These are phyloP conservation scores for Scheffersomyces cryptocercus DNA, from an alignment of 1,139 yeast species.

Conservation along the genomic window DNA sequence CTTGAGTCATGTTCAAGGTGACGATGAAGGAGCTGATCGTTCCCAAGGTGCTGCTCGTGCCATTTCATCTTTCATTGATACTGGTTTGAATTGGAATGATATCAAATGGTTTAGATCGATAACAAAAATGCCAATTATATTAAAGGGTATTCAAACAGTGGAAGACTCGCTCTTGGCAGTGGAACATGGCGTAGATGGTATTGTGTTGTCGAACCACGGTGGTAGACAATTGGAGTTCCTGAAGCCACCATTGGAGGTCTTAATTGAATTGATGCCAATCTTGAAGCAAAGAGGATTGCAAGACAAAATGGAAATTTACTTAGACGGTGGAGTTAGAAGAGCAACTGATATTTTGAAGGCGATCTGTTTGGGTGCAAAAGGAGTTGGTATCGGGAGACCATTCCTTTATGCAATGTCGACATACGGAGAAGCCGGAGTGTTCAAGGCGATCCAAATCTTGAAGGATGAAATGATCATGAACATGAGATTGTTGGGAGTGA, in stretches of 20 bases:
- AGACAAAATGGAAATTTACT: slow-evolving; percentile 52
- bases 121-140: slow-evolving; percentile 64
- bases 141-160: slow-evolving; percentile 72
- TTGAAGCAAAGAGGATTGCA: slow-evolving; percentile 46
- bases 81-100: slow-evolving; percentile 66
- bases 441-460: slow-evolving; percentile 71
- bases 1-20: slow-evolving; percentile 56
- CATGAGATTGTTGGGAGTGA: slow-evolving; percentile 85
- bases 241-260: slow-evolving; percentile 66
- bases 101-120: slow-evolving; percentile 56
- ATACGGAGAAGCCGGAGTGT: slow-evolving; percentile 79
- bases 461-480: slow-evolving; percentile 83
- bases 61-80: slow-evolving; percentile 74
- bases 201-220: slow-evolving; percentile 71
- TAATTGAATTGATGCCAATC: slow-evolving; percentile 62
- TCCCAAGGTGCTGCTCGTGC: slow-evolving; percentile 89
- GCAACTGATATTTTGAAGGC: slow-evolving; percentile 70
- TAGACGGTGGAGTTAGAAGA: slow-evolving; percentile 72
- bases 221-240: slow-evolving; percentile 73
- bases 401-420: slow-evolving; percentile 71
- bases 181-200: slow-evolving; percentile 62
- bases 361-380: slow-evolving; percentile 66
- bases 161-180: slow-evolving; percentile 69
- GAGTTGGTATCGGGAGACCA: slow-evolving; percentile 76
- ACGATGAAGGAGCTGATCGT: slow-evolving; percentile 63